Evolutionary conservation across 2,329 filamentous ascomycete genomes (phyloP).

Genomic region (Metarhizium sp.): DNA sequence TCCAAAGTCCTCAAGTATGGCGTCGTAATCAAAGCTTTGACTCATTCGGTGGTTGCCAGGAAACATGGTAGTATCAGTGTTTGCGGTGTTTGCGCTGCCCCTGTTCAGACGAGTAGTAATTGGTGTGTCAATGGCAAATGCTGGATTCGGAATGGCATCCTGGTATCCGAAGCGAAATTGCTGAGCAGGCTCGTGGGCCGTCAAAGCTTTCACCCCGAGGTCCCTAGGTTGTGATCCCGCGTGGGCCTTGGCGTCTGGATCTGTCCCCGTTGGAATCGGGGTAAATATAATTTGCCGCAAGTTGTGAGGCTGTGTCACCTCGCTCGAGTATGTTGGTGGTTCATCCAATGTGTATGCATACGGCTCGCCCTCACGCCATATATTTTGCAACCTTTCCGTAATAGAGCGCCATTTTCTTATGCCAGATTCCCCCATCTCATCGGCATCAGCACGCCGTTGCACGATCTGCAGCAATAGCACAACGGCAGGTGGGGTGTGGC

Average conservation of each 20-base stretch:
- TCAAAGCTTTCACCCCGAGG: background rate
- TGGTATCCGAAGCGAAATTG: background rate
- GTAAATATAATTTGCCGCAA: background rate
- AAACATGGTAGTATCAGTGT: background rate
- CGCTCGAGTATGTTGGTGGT: background rate
- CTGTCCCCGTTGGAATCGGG: background rate
- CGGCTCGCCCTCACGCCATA: constrained; percentile 2
- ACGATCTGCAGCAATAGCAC: constrained; percentile 24
- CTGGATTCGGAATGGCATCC: background rate
- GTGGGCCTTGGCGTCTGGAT: background rate
- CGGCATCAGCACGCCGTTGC: constrained; percentile 18
- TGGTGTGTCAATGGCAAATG: background rate
- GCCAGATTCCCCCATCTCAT: constrained; percentile 22
- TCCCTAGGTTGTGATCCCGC: background rate
- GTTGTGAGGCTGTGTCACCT: background rate
- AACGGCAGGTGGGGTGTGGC: constrained; percentile 24
- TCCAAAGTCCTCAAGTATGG: constrained; percentile 41
- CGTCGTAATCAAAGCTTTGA: constrained; percentile 36
- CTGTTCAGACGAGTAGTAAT: background rate
- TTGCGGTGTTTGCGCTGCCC: background rate
- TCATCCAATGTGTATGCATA: constrained; percentile 12
- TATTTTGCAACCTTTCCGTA: constrained; percentile 15
- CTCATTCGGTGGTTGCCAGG: constrained; percentile 3
- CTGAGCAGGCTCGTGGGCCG: background rate
- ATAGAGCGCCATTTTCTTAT: constrained; percentile 21